phyloP scores from a whole-genome alignment of 371 early-diverging fungal species.

The Mucor velutinosus region DNA sequence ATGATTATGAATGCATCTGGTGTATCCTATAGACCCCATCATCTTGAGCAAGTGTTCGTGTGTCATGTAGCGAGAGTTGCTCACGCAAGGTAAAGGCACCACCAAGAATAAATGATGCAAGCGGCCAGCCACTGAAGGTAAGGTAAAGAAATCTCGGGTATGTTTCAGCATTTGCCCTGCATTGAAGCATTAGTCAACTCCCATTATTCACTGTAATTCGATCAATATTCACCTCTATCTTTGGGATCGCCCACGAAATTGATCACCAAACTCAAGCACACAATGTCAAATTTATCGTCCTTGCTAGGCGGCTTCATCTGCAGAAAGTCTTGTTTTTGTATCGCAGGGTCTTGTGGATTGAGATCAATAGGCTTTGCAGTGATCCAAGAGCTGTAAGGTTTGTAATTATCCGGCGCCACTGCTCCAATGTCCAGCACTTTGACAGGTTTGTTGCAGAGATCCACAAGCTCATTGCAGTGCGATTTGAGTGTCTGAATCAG shows the following conservation, averaged over 20 bases:
- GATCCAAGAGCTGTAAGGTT: constrained; percentile 68
- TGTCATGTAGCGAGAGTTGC: constrained; percentile 84
- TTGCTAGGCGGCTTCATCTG: constrained; percentile 49
- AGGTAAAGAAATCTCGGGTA: constrained; percentile 43
- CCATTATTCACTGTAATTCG: no score
- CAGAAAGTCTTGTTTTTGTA: constrained; percentile 80
- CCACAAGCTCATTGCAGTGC: constrained; percentile 17
- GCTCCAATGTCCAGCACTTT: constrained; percentile 90
- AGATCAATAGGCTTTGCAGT: constrained; percentile 79
- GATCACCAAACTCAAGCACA: constrained; percentile 85
- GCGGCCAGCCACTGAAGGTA: constrained; percentile 12
- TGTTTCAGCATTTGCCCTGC: constrained; percentile 54
- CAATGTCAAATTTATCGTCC: constrained; percentile 65
- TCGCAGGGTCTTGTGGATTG: constrained; percentile 77
- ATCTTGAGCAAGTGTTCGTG: constrained; percentile 69
- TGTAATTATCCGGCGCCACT: constrained; percentile 76
- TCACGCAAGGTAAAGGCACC: constrained; percentile 81
- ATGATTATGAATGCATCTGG: constrained; percentile 60
- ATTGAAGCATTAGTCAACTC: not conserved
- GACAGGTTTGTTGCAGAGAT: constrained; percentile 29
- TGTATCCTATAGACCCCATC: constrained; percentile 64
- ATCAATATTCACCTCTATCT: constrained; percentile 59
- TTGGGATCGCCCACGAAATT: constrained; percentile 87
- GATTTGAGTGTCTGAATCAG: constrained; percentile 58
- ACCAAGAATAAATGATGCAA: constrained; percentile 76